These are phyloP conservation scores for Paraphoma sp. DNA, from an alignment of 2,329 filamentous ascomycete genomes.

Conservation along the genomic window DNA sequence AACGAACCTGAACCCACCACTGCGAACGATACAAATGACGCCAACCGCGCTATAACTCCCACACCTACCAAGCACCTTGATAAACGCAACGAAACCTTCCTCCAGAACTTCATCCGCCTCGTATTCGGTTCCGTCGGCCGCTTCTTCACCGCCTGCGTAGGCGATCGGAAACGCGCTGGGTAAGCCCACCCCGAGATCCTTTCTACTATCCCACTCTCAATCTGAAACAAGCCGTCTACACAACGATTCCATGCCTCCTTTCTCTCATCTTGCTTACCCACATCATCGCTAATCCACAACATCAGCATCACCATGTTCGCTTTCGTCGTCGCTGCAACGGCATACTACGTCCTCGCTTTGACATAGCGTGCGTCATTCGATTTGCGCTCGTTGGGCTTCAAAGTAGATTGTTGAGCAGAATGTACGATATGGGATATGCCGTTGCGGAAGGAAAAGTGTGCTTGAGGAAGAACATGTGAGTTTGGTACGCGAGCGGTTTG, in stretches of 20 bases:
- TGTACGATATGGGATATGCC: no score
- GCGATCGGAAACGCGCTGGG: slow-evolving; percentile 30
- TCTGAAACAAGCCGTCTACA: background rate
- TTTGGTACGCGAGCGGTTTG: no score
- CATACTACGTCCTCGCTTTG: slow-evolving; percentile 10
- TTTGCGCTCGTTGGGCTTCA: background rate
- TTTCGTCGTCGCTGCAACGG: slow-evolving; percentile 11
- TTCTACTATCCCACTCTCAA: background rate
- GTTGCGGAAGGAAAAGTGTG: no score
- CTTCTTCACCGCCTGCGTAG: slow-evolving; percentile 21
- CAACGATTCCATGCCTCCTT: background rate
- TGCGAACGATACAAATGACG: background rate
- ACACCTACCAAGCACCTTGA: background rate
- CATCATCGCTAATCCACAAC: slow-evolving; percentile 2
- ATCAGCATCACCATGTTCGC: slow-evolving; percentile 13
- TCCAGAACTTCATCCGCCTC: slow-evolving; percentile 15
- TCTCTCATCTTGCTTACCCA: background rate
- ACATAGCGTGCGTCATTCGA: background rate
- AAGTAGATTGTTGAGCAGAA: no score
- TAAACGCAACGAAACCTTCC: slow-evolving; percentile 8
- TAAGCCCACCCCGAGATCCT: slow-evolving; percentile 19
- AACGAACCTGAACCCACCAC: slow-evolving; percentile 2
- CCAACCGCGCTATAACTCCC: background rate
- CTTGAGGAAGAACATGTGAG: no score
- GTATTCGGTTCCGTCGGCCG: slow-evolving; percentile 16